A percentile compares a stretch with the other conserved stretches of the same genome.
These are phyloP conservation scores for Calocybe gangraenosa DNA, from an alignment of 768 basidiomycete species.

Conservation along the genomic window DNA sequence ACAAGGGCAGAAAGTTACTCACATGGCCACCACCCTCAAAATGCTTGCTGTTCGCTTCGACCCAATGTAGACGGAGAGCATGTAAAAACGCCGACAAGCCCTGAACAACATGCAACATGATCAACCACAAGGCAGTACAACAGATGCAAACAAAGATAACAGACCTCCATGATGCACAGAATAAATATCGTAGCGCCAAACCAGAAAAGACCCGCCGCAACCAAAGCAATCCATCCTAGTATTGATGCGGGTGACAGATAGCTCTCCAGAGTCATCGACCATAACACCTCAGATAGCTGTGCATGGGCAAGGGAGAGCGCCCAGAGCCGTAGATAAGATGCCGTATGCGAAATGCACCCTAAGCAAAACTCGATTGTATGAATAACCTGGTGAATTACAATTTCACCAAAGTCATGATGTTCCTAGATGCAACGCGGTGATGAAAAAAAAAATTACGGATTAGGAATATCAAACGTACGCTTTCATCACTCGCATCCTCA, in stretches of 20 bases:
- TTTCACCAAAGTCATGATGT: conserved; percentile 90
- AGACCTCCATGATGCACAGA: conserved; percentile 94
- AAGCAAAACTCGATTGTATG: conserved; percentile 99
- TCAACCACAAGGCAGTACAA: conserved; percentile 15
- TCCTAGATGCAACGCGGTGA: conserved; percentile 37
- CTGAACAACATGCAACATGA: conserved; percentile 32
- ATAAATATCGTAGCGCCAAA: conserved; percentile 70
- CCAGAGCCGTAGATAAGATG: conserved; percentile 92
- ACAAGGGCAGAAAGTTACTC: conserved; percentile 20
- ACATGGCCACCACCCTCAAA: conserved; percentile 89
- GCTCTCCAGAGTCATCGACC: conserved; percentile 77
- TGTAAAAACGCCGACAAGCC: conserved; percentile 95
- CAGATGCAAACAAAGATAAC: conserved; percentile 25
- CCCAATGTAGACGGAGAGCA: conserved; percentile 96
- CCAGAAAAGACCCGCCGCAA: conserved; percentile 67
- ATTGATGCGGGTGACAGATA: conserved; percentile 62
- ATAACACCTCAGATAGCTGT: conserved; percentile 91
- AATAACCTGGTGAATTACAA: conserved; percentile 95
- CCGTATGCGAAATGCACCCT: conserved; percentile 97
- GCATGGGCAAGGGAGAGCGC: conserved; percentile 97
- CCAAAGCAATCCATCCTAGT: conserved; percentile 51
- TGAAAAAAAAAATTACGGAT: conserved; percentile 5
- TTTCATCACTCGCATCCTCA: conserved; percentile 70
- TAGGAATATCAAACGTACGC: too few species aligned
- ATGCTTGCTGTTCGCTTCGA: conserved; percentile 96